Base-by-base conservation (phyloP, 2,329 filamentous ascomycete species). In the Aspergillus ustus region DNA sequence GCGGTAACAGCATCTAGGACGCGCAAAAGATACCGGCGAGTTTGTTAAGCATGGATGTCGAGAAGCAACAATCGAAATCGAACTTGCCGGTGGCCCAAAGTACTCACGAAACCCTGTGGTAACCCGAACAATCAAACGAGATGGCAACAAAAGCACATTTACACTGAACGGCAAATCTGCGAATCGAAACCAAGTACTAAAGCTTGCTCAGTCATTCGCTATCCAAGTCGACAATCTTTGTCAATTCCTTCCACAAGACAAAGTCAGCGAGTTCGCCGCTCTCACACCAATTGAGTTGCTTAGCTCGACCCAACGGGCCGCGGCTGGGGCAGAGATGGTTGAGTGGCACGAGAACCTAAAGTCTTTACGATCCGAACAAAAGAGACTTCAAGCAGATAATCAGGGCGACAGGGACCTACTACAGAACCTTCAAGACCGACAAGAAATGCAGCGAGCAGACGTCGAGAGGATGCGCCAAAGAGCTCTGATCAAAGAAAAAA, bases 211-310 rank as follows among this genome's bases (percentile, higher is more conserved):
- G 62, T 84, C 83, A 9, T 88, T 96, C 70, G 90, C 90, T 52
- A 98, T 99, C 55, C 95, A 99, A 76, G 92, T 98, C 66, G 95
- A 99, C 80, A 99, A 99, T 69, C 83, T 99, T 2, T 99, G 95
- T 75, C 95, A 99, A 74, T 99, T 99, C 70, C 81, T 99, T 49
- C 95, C 95, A 0, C 95, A 99, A 76, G 95, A 99, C 74, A 91
- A 93, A 68, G 95, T 99, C 1, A 92, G 93, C 25, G 93, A 97
- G 72, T 99, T 99, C 73, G 92, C 95, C 5, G 90, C 86, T 5
- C 86, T 96, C 67, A 91, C 87, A 8, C 90, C 94, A 0, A 82
- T 96, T 13, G 90, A 96, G 49, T 84, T 97, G 20, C 83, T 99
- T 0, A 84, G 88, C 62, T 91, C 95, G 69, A 99, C 95, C 0